Evolutionary conservation across 768 basidiomycete species (phyloP), one percentile per base, ranked within the genome.

Genomic region (Termitomyces titanicus): DNA sequence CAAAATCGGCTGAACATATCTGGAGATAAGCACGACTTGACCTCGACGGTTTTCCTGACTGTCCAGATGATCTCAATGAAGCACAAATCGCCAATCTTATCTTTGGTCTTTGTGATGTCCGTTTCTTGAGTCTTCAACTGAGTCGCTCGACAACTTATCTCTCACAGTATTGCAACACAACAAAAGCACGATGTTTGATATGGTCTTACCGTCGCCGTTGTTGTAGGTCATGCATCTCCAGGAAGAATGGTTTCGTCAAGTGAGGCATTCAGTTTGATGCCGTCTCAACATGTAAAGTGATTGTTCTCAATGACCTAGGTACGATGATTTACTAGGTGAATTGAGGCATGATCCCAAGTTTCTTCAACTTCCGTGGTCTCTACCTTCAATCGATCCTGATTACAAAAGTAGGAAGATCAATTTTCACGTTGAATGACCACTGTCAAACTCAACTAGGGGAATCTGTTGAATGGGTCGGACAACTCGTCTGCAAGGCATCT

Each of bases 11-110:
- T 3, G 38, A 48, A 29, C 22, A 10, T 35, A 31, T 54, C 17
- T 60, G 59, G 59, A 48, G 20, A 29, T 39, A 48, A 38, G 56
- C 59, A 10, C 47, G 53, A 13, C 15, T 25, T 0, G 57, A 57
- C 15, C 40, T 57, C 7, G 53, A 51, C 11, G 52, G 29, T 27
- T 45, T 60, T 33, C 59, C 59, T 5, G 37, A 50, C 2, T 54
- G 59, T 24, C 59, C 59, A 5, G 35, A 31, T 20, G 56, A 57
- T 27, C 47, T 60, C 3, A 57, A 48, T 22, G 56, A 57, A 38
- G 33, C 17, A 9, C 51, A 57, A 24, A 50, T 27, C 40, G 35
- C 52, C 12, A 43, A 12, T 22, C 20, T 57, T 15, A 10, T 54
- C 3, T 53, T 57, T 22, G 9, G 25, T 10, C 31, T 37, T 12